Base-by-base conservation (phyloP, 192 early-diverging fungal genomes). In the Mortierella alpina region DNA sequence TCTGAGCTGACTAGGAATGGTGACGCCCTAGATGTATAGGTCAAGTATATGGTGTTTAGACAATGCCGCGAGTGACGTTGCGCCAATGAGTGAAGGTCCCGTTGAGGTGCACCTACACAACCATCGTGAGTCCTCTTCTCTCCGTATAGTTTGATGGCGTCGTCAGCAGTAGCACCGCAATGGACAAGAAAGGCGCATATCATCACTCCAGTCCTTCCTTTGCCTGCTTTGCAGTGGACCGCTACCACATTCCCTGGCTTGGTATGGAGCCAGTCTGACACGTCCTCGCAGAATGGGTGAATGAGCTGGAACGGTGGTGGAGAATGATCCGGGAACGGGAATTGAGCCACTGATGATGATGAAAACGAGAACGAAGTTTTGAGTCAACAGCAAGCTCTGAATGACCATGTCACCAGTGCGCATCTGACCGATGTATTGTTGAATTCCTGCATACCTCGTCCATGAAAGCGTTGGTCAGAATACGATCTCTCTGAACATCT, bases 151-250 rank as follows among this genome's bases (percentile, higher is more conserved):
- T 71, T 64, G 13, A 90, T 87, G 11, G 86, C 88, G 15, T 83
- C 82, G 3, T 57, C 52, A 11, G 87, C 76, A 48, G 70, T 84
- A 2, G 58, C 60, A 6, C 80, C 73, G 15, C 75, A 66, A 31
- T 80, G 82, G 14, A 91, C 50, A 49, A 91, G 73, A 18, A 86
- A 78, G 5, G 86, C 52, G 48, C 85, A 79, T 15, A 90, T 76
- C 84, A 91, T 88, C 13, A 85, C 76, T 10, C 90, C 90, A 14
- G 90, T 91, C 7, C 90, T 75, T 7, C 90, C 90, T 48, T 91
- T 91, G 17, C 90, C 90, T n/a, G 90, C 90, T 58, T 90, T 90
- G 66, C 90, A 91, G 60, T 91, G 90, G 8, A 91, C 74, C 6
- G 85, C 89, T 0, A 88, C 87, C 13, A 87, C 84, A 59, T 91